Evolutionary conservation across 2,329 filamentous ascomycete species (phyloP), one percentile per base, ranked within the genome.

Genomic region (Monosporascus sp.): DNA sequence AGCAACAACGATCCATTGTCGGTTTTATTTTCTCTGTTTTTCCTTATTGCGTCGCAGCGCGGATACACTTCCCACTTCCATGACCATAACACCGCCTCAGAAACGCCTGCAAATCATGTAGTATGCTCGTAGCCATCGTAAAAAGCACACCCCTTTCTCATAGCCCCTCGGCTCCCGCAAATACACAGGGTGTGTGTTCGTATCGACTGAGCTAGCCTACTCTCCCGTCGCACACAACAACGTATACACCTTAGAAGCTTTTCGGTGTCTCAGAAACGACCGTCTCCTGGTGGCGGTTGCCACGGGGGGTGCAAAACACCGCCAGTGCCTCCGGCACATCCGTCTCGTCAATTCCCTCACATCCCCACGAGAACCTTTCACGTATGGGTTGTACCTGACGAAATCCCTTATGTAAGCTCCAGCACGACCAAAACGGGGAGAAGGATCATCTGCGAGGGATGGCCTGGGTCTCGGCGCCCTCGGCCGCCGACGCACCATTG

Each of bases 371-470:
- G 22, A 7, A 18, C 14, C 14, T 26, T 46, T 15, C 17, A 17
- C 2, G 26, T n/a, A 24, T 35, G 9, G 31, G 5, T 35, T 14
- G 31, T 35, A 14, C 18, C 18, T 14, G 18, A 15, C 11, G 5
- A 14, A 20, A 20, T 9, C 40, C 11, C 22, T 20, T 43, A 9
- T 24, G 17, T 20, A 20, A 20, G 18, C 40, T 9, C 8, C 18
- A 43, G 40, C 40, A 43, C 40, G 31, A 35, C 9, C 31, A 35
- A 35, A 14, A 14, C 31, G 31, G 31, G 9, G 11, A 35, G 31
- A 5, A 8, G 41, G 41, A 46, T 46, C 43, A 87, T 78, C 81
- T 78, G 61, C 84, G 79, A 64, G 86, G 84, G 55, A 88, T 85
- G 43, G 77, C 79, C 61, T 81, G 78, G 6, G 57, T 58, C 54